phyloP scores from a whole-genome alignment of 345 rosid genomes.

The Lepidium sativum region DNA sequence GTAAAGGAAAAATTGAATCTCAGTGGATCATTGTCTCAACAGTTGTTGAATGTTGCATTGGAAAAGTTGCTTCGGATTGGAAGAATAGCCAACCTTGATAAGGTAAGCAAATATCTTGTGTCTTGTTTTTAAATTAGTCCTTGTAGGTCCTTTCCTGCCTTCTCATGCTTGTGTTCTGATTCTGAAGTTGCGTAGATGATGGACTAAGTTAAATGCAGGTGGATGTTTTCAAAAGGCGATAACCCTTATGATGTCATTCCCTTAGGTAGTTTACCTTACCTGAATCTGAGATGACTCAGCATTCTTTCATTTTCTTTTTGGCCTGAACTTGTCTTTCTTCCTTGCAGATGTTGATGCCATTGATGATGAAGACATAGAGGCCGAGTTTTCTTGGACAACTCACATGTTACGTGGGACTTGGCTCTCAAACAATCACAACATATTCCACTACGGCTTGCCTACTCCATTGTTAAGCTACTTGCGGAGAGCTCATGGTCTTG shows the following conservation, averaged over 20 bases:
- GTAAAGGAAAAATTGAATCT: conserved; percentile 38
- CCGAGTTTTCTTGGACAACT: conserved; percentile 37
- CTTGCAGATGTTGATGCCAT: conserved; percentile 64
- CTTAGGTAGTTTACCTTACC: conserved; percentile 46
- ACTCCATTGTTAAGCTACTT: conserved; percentile 57
- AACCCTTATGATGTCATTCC: conserved; percentile 79
- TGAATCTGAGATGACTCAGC: background rate
- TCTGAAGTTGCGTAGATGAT: conserved; percentile 7
- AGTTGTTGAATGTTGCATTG: conserved; percentile 30
- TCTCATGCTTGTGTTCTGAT: background rate
- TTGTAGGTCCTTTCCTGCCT: background rate
- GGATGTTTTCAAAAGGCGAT: conserved; percentile 73
- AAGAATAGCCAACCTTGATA: conserved; percentile 60
- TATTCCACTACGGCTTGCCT: conserved; percentile 82
- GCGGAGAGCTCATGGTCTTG: conserved; percentile 52
- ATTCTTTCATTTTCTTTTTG: background rate
- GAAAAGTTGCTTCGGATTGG: conserved; percentile 48
- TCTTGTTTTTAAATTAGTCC: too few relatives aligned
- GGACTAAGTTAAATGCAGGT: conserved; percentile 44
- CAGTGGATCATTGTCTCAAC: conserved; percentile 24
- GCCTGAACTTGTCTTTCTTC: background rate
- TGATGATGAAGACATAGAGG: conserved; percentile 32
- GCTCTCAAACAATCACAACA: conserved; percentile 55
- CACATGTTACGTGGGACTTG: conserved; percentile 97
- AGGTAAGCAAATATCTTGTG: conserved; percentile 33